These are phyloP conservation scores for Aspergillus neoniger DNA, from an alignment of 2,329 filamentous ascomycete species.

Conservation along the genomic window DNA sequence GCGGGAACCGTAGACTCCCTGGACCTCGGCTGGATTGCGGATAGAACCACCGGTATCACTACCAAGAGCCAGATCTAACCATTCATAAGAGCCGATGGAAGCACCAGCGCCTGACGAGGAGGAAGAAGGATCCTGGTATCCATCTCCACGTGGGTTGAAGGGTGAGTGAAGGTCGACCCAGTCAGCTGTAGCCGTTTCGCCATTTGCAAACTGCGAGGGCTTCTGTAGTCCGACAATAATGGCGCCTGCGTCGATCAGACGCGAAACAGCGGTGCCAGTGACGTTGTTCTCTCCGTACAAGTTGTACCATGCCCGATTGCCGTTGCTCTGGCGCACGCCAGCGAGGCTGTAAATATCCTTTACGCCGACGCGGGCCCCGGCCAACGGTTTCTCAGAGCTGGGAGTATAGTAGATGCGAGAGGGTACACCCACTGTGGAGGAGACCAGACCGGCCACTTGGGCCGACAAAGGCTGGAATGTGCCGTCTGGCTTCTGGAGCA, in stretches of 20 bases:
- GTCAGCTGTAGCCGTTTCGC: conserved; percentile 22
- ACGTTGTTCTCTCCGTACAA: conserved; percentile 51
- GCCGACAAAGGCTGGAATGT: conserved; percentile 4
- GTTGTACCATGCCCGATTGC: conserved; percentile 61
- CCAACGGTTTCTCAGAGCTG: conserved; percentile 48
- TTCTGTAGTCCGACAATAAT: conserved; percentile 36
- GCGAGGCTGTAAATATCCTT: conserved; percentile 65
- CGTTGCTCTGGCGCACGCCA: conserved; percentile 58
- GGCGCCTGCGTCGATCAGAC: conserved; percentile 61
- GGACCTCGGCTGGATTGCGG: conserved; percentile 50
- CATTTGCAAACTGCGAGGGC: conserved; percentile 31
- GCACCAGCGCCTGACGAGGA: conserved; percentile 29
- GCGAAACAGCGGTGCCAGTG: conserved; percentile 55
- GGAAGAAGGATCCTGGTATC: conserved; percentile 34
- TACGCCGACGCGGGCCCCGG: conserved; percentile 61
- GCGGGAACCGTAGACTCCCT: conserved; percentile 55
- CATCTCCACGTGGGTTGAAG: conserved; percentile 39
- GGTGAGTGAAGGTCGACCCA: conserved; percentile 36
- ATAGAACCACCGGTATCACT: conserved; percentile 46
- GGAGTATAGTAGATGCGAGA: conserved; percentile 62
- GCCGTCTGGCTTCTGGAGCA: conserved; percentile 3
- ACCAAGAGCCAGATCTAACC: conserved; percentile 53
- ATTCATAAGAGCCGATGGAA: conserved; percentile 38
- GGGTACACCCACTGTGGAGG: conserved; percentile 55
- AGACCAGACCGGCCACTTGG: neutral